Evolutionary conservation across 768 basidiomycete species (phyloP).

Genomic region (Lentinula lateritia): DNA sequence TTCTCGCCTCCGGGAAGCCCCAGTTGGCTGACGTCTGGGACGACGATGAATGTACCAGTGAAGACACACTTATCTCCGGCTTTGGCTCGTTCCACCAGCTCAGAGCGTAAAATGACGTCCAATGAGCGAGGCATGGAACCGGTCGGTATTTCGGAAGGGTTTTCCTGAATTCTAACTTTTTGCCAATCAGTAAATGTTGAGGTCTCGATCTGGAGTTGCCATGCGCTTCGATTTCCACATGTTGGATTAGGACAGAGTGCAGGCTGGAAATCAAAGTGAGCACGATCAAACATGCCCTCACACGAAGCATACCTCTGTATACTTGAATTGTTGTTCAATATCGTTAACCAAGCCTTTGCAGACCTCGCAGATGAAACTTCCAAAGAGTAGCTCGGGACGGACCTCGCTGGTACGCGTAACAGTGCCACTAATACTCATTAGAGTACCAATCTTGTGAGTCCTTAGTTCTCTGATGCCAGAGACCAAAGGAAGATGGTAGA

Average conservation of each 20-base stretch:
- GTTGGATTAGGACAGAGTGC: slow-evolving; percentile 90
- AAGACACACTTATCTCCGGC: slow-evolving; percentile 99
- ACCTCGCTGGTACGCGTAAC: slow-evolving; percentile 98
- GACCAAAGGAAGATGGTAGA: slow-evolving; percentile 90
- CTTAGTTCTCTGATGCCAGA: slow-evolving; percentile 91
- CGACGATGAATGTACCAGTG: slow-evolving; percentile 96
- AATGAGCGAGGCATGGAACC: slow-evolving; percentile 97
- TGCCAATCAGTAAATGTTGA: slow-evolving; percentile 99
- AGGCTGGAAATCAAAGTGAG: slow-evolving; percentile 47
- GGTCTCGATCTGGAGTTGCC: slow-evolving; percentile 93
- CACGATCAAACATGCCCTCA: not conserved
- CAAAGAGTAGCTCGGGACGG: slow-evolving; percentile 87
- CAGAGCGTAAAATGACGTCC: slow-evolving; percentile 91
- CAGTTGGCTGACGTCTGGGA: slow-evolving; percentile 95
- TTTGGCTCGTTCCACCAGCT: slow-evolving; percentile 97
- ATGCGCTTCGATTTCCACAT: slow-evolving; percentile 84
- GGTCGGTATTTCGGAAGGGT: slow-evolving; percentile 96
- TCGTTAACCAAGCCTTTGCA: slow-evolving; percentile 85
- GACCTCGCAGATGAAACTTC: slow-evolving; percentile 88
- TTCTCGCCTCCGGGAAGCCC: slow-evolving; percentile 92
- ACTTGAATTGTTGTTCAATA: slow-evolving; percentile 99
- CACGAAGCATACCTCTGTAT: slow-evolving; percentile 72
- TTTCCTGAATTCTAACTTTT: slow-evolving; percentile 98
- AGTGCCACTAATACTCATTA: slow-evolving; percentile 95
- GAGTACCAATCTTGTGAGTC: slow-evolving; percentile 89